These are phyloP conservation scores for Hypoxylon sp. DNA, from an alignment of 2,329 filamentous ascomycete species.

Conservation along the genomic window DNA sequence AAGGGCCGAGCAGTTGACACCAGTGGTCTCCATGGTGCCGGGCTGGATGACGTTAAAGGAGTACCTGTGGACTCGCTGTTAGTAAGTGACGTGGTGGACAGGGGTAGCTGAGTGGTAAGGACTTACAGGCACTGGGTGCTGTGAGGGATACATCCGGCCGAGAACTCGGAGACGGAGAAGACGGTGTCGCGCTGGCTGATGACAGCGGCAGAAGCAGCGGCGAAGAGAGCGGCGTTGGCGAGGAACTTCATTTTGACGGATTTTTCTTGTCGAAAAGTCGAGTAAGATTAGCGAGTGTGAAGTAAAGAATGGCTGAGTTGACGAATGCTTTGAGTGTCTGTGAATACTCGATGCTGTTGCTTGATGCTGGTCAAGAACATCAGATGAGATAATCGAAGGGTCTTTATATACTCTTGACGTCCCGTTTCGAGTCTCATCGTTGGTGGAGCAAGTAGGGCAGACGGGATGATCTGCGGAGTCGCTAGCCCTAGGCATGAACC, in stretches of 20 bases:
- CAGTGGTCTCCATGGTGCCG: slow-evolving; percentile 50
- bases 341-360: slow-evolving; percentile 10
- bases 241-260: slow-evolving; percentile 51
- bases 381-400: slow-evolving; percentile 9
- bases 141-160: slow-evolving; percentile 52
- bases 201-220: slow-evolving; percentile 44
- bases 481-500: slow-evolving; percentile 23
- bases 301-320: not conserved
- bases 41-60: slow-evolving; percentile 41
- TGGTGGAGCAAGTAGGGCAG: slow-evolving; percentile 5
- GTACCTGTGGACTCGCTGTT: slow-evolving; percentile 35
- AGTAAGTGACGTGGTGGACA: not conserved
- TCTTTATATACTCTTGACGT: slow-evolving; percentile 21
- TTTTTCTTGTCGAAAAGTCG: slow-evolving; percentile 12
- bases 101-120: not conserved
- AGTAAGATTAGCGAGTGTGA: not conserved
- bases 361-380: slow-evolving; percentile 23
- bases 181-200: slow-evolving; percentile 43
- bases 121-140: slow-evolving; percentile 51
- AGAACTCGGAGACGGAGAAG: slow-evolving; percentile 51
- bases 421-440: slow-evolving; percentile 18
- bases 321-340: slow-evolving; percentile 1
- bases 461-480: slow-evolving; percentile 21
- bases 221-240: slow-evolving; percentile 45
- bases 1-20: slow-evolving; percentile 47